Base-by-base conservation (phyloP, 2,329 filamentous ascomycete genomes). In the Talaromyces sp. region DNA sequence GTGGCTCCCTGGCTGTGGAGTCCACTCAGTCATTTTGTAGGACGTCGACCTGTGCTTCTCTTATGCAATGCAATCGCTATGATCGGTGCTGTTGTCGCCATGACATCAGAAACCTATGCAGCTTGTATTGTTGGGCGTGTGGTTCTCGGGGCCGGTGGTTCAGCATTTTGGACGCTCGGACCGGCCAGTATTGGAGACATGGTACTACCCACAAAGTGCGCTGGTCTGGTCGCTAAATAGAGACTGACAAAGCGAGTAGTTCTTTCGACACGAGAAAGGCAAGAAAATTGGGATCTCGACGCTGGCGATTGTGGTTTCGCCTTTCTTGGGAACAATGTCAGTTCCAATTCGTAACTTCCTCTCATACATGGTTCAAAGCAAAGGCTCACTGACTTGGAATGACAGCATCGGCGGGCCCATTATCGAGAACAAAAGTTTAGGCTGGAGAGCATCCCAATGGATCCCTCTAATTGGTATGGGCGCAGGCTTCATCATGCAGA, bases 281-380 rank as follows among this genome's bases (percentile, higher is more conserved):
- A 50, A 50, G 48, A 50, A 50, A 32, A 45, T 50, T 32, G 48
- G 48, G 39, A 24, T 50, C 16, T 50, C 48, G 32, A 50, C 48
- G 30, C 44, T 50, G 48, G 48, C 48, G 32, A 50, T 50, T 45
- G 48, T 50, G 24, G 16, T 50, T 40, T 14, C 48, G 7, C 48
- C 48, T 32, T 50, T 50, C 32, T 24, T 50, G 32, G 48, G 48
- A 14, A 50, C 48, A 50, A 50, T 50, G 48, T 50, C 39, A 11
- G 32, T 50, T 27, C 9, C 24, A 27, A 4, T 27, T 27, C 9
- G 9, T 27, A 27, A 5, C 24, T 5, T 27, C 4, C 16, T 50
- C 16, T 32, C 17, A 44, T 50, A 45, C 11, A n/a, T 37, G 16
- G 19, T 22, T 40, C 20, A 17, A 45, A 30, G 14, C 40, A 45